Percentiles rank a stretch among this genome's conserved stretches.
phyloP scores from a whole-genome alignment of 2,329 filamentous ascomycete species.

The Ceratocystiopsis brevicomis region DNA sequence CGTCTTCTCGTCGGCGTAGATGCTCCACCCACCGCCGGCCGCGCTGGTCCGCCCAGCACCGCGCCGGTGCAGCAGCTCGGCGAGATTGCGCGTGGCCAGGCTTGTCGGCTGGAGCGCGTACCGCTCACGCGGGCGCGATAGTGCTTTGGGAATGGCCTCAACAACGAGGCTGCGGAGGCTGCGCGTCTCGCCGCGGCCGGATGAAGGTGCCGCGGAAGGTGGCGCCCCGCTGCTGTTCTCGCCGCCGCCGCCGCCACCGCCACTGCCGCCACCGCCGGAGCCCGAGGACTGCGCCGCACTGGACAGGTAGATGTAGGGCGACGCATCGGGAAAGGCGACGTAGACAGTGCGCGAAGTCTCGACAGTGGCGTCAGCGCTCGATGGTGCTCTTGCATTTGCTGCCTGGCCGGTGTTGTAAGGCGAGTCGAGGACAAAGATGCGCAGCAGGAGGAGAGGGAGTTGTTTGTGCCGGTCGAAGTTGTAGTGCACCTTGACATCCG shows the following conservation, averaged over 20 bases:
- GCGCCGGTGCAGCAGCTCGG: conserved; percentile 47
- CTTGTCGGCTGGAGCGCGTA: conserved; percentile 51
- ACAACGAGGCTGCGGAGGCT: conserved; percentile 53
- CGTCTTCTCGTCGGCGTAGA: conserved; percentile 48
- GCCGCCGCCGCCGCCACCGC: not conserved
- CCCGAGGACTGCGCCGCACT: conserved; percentile 16
- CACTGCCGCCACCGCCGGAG: not conserved
- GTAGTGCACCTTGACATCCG: conserved; percentile 70
- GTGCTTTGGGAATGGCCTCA: conserved; percentile 63
- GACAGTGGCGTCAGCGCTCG: conserved; percentile 22
- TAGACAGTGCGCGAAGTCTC: conserved; percentile 56
- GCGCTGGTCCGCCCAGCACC: conserved; percentile 52
- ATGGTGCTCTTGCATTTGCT: conserved; percentile 14
- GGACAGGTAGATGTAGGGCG: conserved; percentile 53
- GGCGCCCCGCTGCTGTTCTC: not conserved
- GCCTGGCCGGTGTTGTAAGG: conserved; percentile 51
- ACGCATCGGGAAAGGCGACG: conserved; percentile 64
- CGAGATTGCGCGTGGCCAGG: conserved; percentile 52
- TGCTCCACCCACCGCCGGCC: conserved; percentile 59
- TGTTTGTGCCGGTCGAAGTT: conserved; percentile 53
- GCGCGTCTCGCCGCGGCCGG: conserved; percentile 31
- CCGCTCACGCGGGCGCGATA: conserved; percentile 55
- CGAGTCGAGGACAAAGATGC: conserved; percentile 62
- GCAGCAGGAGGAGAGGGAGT: conserved; percentile 53
- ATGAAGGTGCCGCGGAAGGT: not conserved